phyloP scores from a whole-genome alignment of 495 filamentous ascomycete genomes.

The Pyrenopolyporus hunteri region DNA sequence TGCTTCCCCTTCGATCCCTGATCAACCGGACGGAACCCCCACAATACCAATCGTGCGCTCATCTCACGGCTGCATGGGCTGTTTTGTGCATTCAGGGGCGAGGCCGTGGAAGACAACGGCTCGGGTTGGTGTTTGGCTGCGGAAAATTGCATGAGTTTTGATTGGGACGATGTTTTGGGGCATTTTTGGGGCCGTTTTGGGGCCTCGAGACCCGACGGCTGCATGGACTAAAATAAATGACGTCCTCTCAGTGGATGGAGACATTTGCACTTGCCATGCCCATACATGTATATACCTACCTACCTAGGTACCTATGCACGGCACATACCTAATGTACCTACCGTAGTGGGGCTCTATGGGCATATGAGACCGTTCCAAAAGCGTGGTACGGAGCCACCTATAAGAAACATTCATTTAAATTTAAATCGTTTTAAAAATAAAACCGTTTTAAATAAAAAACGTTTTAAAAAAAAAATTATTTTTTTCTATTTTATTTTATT shows the following conservation, averaged over 20 bases:
- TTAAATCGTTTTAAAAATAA: no score
- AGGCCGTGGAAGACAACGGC: neutral
- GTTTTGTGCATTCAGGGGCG: slow-evolving; percentile 40
- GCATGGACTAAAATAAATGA: slow-evolving; percentile 27
- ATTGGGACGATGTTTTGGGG: slow-evolving; percentile 32
- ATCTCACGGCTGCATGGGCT: slow-evolving; percentile 36
- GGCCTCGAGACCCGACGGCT: slow-evolving; percentile 5
- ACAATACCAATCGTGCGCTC: slow-evolving; percentile 31
- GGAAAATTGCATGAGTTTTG: slow-evolving; percentile 34
- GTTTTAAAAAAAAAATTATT: no score
- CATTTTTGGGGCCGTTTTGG: no score
- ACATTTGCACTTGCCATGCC: neutral
- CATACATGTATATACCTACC: no score
- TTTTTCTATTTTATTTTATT: no score
- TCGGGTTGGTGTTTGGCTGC: slow-evolving; percentile 14
- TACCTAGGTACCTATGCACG: no score
- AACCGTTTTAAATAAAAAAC: no score
- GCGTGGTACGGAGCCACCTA: no score
- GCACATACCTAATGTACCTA: no score
- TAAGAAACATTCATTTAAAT: no score
- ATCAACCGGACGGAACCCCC: slow-evolving; percentile 25
- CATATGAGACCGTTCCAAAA: no score
- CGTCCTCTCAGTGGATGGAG: slow-evolving; percentile 15
- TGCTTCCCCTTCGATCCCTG: slow-evolving; percentile 29
- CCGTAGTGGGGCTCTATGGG: no score